Evolutionary conservation across 192 early-diverging fungal genomes (phyloP), one percentile per base, ranked within the genome.

Genomic region (Rhizophagus sp.): DNA sequence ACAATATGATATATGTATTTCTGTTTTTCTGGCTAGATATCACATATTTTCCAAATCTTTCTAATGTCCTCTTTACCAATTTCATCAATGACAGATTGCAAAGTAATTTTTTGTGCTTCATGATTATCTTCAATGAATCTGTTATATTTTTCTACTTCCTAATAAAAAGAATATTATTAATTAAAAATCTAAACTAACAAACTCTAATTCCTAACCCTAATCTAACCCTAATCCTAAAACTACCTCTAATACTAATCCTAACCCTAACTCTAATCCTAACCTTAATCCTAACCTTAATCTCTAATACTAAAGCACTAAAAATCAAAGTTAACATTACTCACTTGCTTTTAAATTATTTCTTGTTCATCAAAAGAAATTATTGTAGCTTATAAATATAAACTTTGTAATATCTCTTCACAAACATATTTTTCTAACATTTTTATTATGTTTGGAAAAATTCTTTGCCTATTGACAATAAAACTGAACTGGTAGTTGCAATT

Each of bases 101-200:
- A 64, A 64, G 24, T 64, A 64, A n/a, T 64, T 64, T n/a, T 22
- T 9, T 27, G n/a, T 64, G 62, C 24, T 27, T 64, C 22, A 64
- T 64, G 24, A 64, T 64, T 64, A 27, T 64, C 62, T 64, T 64
- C 10, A 64, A 64, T n/a, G 24, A 64, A 64, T 27, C 62, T 25
- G 24, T 11, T 27, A 27, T 9, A 25, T n/a, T 64, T 4, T 2
- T 64, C 10, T n/a, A 5, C 22, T 27, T 24, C 6, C 24, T 64
- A 1, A 3, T 63, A 25, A 25, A 25, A 0, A 33, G 22, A 63
- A 22, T 63, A 25, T 25, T 25, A 9, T n/a, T 63, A 22, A 63
- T 63, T 4, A n/a, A 9, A 63, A 8, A 1, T 63, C n/a, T 2
- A 22, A 7, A n/a, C 19, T 24, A 63, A n/a, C n/a, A n/a, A n/a